Base-by-base conservation (phyloP, 371 early-diverging fungal species). In the Mucor irregularis region DNA sequence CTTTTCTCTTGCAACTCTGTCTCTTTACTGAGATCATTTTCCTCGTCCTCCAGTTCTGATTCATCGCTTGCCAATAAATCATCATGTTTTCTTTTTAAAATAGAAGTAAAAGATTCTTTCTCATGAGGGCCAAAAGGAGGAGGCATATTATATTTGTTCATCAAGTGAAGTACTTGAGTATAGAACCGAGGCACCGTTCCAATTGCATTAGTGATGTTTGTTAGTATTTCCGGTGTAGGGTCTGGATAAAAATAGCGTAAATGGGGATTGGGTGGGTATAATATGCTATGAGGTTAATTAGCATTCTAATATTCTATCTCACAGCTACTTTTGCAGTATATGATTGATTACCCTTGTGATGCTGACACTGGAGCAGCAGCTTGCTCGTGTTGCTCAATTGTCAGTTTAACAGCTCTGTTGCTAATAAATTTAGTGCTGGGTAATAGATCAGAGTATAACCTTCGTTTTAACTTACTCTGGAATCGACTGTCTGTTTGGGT, bases 111-210 rank as follows among this genome's bases (percentile, higher is more conserved):
- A 11, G 73, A 50, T 24, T 62, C 71, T 22, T 53, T 57, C 6
- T 61, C 55, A 9, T 64, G 42, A 3, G 76, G 68, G 0, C 65
- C 74, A 62, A 87, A 88, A 6, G 88, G 88, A 13, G 87, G 87
- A 4, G 88, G 79, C 26, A 87, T 59, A 46, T 85, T 84, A 79
- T 86, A 79, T 42, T 87, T 87, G 59, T 88, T 88, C 88, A 88
- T 88, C 42, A 88, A 56, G 59, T 88, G 87, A 22, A 88, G 65
- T 1, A 86, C 86, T 58, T 87, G 86, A 19, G 65, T 72, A 59
- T 88, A 88, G 4, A 88, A 64, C 26, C 80, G 60, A 6, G 87
- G 87, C 0, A 80, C 73, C 13, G 71, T 64, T 9, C 66, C 76
- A 30, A 83, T 73, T 6, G 84, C 80, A 53, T 77, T 66, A 52